Conservation (phyloP, 768 basidiomycete genomes). For the Trametes villosa region DNA sequence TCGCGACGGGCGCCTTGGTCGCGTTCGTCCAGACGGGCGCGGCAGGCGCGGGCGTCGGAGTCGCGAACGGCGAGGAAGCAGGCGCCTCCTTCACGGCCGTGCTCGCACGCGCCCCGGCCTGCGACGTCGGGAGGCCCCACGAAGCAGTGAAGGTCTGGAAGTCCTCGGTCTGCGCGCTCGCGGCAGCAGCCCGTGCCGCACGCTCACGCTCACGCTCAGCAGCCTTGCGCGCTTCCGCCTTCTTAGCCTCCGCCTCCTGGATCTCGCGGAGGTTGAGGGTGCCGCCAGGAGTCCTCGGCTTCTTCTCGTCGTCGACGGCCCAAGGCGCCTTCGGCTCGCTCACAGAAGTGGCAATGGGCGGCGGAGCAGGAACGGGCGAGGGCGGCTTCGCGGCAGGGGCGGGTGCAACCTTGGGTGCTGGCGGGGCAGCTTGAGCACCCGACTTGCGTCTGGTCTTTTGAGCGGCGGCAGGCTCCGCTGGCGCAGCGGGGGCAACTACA, state of each 20-base stretch:
- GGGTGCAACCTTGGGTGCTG: conserved; percentile 9
- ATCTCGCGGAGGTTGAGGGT: conserved; percentile 87
- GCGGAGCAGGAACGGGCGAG: conserved; percentile 6
- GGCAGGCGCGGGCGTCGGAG: conserved; percentile 25
- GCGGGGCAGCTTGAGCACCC: conserved; percentile 5
- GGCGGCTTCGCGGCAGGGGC: conserved; percentile 7
- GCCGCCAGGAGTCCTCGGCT: conserved; percentile 46
- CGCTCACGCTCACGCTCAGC: conserved; percentile 76
- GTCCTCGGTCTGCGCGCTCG: conserved; percentile 51
- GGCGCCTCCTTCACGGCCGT: conserved; percentile 49
- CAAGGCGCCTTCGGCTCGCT: conserved; percentile 57
- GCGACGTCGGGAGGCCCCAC: conserved; percentile 89
- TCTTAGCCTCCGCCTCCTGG: conserved; percentile 89
- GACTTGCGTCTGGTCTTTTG: conserved; percentile 24
- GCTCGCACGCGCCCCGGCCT: conserved; percentile 58
- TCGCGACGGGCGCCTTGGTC: conserved; percentile 55
- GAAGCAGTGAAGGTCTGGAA: conserved; percentile 67
- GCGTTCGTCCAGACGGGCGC: conserved; percentile 73
- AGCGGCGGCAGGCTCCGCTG: conserved; percentile 11
- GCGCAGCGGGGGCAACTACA: conserved; percentile 10
- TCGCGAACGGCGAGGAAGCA: conserved; percentile 36
- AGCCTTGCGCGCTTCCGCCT: conserved; percentile 74
- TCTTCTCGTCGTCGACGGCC: conserved; percentile 74
- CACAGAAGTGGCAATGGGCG: not conserved
- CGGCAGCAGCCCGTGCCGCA: conserved; percentile 50